Conservation (phyloP, 2,329 filamentous ascomycete species). For the Pestalotiopsis sp. region DNA sequence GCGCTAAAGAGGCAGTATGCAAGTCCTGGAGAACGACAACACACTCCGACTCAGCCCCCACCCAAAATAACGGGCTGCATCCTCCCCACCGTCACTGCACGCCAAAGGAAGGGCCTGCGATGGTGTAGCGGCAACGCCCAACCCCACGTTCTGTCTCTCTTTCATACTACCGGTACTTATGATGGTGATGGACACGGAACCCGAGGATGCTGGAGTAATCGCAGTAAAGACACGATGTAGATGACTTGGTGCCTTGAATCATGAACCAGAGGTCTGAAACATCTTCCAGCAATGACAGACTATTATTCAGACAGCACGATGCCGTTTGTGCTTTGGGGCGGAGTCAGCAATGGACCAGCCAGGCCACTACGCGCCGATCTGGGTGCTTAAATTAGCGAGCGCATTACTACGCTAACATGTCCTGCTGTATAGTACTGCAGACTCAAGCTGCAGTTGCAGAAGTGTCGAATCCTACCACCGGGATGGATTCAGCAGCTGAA, state of each 20-base stretch:
- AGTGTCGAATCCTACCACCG: background rate
- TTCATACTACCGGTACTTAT: background rate
- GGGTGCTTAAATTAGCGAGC: background rate
- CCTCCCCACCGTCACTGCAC: background rate
- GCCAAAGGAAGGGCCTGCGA: background rate
- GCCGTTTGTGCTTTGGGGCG: background rate
- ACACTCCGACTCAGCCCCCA: background rate
- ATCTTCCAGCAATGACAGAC: background rate
- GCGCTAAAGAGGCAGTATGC: background rate
- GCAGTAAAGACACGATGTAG: background rate
- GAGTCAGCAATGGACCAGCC: constrained; percentile 4
- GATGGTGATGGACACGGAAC: background rate
- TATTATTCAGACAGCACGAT: background rate
- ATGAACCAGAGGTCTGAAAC: background rate
- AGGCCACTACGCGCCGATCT: background rate
- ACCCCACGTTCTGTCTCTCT: background rate
- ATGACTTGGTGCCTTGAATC: background rate
- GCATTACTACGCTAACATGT: constrained; percentile 3
- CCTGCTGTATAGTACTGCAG: background rate
- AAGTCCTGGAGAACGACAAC: background rate
- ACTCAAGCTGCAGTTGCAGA: background rate
- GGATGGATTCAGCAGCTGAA: constrained; percentile 5
- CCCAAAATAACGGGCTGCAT: background rate
- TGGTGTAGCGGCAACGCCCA: background rate
- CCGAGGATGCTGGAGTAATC: background rate